phyloP scores from a whole-genome alignment of 2,329 filamentous ascomycete genomes.

The Chalaropsis ovoidea region DNA sequence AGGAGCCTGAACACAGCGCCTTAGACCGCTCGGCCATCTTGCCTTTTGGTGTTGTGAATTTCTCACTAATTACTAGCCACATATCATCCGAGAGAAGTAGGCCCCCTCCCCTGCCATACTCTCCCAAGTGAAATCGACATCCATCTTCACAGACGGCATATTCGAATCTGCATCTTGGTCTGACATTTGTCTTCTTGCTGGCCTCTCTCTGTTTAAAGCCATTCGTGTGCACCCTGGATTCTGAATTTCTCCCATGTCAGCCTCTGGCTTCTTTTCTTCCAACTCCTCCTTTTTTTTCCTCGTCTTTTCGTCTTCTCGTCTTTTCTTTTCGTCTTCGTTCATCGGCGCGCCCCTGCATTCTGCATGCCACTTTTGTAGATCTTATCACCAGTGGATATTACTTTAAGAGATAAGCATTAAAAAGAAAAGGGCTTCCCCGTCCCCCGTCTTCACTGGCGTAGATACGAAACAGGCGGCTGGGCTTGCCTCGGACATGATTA shows the following conservation, averaged over 20 bases:
- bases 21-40: constrained; percentile 24
- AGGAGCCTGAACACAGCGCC: constrained; percentile 23
- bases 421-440: background rate
- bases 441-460: background rate
- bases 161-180: no score
- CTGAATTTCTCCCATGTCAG: background rate
- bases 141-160: no score
- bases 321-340: constrained; percentile 2
- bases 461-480: constrained; percentile 8
- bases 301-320: background rate
- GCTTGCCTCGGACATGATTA: background rate
- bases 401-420: background rate
- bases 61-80: no score
- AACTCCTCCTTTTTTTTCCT: background rate
- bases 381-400: constrained; percentile 3
- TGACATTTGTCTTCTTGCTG: background rate
- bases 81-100: no score
- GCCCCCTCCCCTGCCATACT: no score
- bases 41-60: constrained; percentile 13
- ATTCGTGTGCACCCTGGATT: background rate
- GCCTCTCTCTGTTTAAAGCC: background rate
- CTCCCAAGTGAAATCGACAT: no score
- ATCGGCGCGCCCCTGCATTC: constrained; percentile 9
- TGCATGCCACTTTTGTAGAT: constrained; percentile 12
- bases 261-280: background rate